Conservation (phyloP, 768 basidiomycete species). For the Udeniomyces megalosporus region DNA sequence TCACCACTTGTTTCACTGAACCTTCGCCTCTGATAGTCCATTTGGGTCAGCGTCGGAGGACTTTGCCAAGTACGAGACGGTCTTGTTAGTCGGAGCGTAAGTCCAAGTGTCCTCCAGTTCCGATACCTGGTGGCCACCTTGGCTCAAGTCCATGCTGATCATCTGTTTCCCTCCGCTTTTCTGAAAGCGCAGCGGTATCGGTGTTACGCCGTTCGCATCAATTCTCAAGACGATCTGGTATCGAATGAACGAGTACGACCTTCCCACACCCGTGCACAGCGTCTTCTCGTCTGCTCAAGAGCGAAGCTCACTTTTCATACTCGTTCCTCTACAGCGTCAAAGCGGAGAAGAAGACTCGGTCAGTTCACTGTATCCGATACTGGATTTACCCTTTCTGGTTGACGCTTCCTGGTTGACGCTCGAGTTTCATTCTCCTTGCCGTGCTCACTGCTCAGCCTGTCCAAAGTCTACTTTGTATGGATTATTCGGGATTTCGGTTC, state of each 20-base stretch:
- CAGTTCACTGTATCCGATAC: too few relatives aligned
- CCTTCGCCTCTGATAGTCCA: slow-evolving; percentile 36
- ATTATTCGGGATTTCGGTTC: slow-evolving; percentile 70
- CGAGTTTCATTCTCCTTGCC: too few relatives aligned
- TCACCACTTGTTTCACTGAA: not conserved
- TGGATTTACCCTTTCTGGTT: too few relatives aligned
- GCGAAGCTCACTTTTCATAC: not conserved
- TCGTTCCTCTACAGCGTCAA: slow-evolving; percentile 37
- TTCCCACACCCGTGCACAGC: not conserved
- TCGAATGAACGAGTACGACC: slow-evolving; percentile 4
- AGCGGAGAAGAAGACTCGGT: slow-evolving; percentile 50
- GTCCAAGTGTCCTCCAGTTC: too few relatives aligned
- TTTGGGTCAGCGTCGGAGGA: slow-evolving; percentile 87
- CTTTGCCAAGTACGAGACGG: slow-evolving; percentile 43
- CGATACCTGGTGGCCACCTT: too few relatives aligned
- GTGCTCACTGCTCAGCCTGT: slow-evolving; percentile 32
- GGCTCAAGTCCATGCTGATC: too few relatives aligned
- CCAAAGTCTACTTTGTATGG: slow-evolving; percentile 77
- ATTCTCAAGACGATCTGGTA: slow-evolving; percentile 43
- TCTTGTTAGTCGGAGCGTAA: slow-evolving; percentile 13
- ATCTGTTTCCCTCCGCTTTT: slow-evolving; percentile 30
- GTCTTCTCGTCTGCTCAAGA: not conserved
- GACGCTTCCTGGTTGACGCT: too few relatives aligned
- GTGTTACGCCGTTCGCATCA: slow-evolving; percentile 89
- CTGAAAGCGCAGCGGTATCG: slow-evolving; percentile 61